Evolutionary conservation across 768 basidiomycete species (phyloP), one percentile per base, ranked within the genome.

Genomic region (Hebeloma cylindrosporum): DNA sequence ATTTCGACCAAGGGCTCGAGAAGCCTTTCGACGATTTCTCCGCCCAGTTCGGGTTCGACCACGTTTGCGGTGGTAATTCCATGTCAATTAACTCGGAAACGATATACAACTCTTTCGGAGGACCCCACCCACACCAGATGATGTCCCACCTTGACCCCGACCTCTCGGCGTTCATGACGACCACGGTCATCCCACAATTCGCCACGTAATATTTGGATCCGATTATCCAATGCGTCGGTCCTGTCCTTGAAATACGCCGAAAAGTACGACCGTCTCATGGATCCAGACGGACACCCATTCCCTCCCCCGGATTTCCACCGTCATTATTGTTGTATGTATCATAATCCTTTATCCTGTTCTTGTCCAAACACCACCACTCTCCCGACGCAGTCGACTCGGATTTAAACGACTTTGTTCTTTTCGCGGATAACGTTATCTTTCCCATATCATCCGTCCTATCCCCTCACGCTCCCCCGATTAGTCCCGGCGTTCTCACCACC

Each of bases 151-250:
- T 59, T 35, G 56, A 58, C 26, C 46, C 60, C 22, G 60, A 61
- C 31, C 58, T 62, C 20, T 68, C 68, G 40, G 56, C 66, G 27
- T 66, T 70, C 61, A 63, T 71, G 61, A 55, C 58, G 47, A 56
- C 62, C n/a, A n/a, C n/a, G n/a, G n/a, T n/a, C n/a, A 50, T 65
- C 31, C 62, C 65, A 26, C 61, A 62, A 37, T 65, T 62, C 50
- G 53, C 57, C 39, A 54, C 53, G 41, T 47, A 50, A 52, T 33
- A 26, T 32, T 26, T 34, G 34, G n/a, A 25, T 37, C 30, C 28
- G 13, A 29, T 30, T 17, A 18, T 32, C 27, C 26, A 20, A 16
- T 22, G 33, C 43, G 39, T 41, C 21, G 32, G 48, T 43, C 48
- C 43, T 40, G 38, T 22, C 27, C 45, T 45, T 42, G 35, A 16